These are phyloP conservation scores for Lipomyces lipofer DNA, from an alignment of 805 yeast species.

Conservation along the genomic window DNA sequence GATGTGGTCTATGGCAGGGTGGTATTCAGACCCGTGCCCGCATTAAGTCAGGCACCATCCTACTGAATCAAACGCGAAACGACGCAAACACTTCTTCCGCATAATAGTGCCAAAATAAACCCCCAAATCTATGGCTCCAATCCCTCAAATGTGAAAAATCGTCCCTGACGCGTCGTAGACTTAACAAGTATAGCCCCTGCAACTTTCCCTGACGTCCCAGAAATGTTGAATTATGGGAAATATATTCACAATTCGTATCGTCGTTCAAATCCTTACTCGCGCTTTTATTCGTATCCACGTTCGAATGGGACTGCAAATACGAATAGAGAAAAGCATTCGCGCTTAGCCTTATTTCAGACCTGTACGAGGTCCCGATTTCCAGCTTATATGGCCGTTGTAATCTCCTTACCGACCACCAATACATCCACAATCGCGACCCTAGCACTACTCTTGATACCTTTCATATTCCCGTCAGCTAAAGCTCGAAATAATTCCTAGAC, in stretches of 20 bases:
- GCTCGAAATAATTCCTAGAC: too few relatives aligned
- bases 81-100: neutral
- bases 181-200: neutral
- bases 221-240: neutral
- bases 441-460: constrained; percentile 11
- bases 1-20: neutral
- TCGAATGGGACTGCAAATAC: too few relatives aligned
- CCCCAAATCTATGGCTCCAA: neutral
- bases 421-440: neutral
- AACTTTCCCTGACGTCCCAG: neutral
- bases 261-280: too few relatives aligned
- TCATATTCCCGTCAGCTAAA: too few relatives aligned
- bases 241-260: too few relatives aligned
- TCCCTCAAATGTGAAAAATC: too few relatives aligned
- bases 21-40: too few relatives aligned
- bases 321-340: too few relatives aligned
- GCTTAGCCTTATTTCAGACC: too few relatives aligned
- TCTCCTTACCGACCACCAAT: neutral
- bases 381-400: neutral
- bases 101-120: neutral
- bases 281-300: too few relatives aligned
- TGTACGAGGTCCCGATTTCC: neutral
- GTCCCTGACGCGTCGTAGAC: neutral
- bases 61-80: neutral
- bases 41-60: neutral